Base-by-base conservation (phyloP, 495 filamentous ascomycete genomes). In the Neohortaea acidophila region DNA sequence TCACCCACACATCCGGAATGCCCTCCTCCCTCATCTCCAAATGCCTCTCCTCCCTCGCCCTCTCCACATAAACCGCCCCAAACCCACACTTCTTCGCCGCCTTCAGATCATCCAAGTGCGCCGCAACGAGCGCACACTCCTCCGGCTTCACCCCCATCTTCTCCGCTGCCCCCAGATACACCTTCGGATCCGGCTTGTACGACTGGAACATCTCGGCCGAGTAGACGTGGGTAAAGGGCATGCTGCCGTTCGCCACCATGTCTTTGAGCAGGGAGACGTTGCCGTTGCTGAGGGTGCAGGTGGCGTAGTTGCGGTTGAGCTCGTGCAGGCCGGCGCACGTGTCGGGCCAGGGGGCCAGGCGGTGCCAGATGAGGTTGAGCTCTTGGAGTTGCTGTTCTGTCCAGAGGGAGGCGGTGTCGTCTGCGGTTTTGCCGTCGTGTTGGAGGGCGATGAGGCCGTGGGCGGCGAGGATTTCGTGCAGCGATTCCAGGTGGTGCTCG, bases 121-220 rank as follows among this genome's bases (percentile, higher is more conserved):
- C 71, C 11, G 83, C 81, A n/a, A 85, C 81, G 71, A 87, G 67
- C 0, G 69, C 79, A 36, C 81, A 79, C 45, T 86, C 66, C 13
- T 43, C 44, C 1, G 72, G 67, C 43, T 69, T 51, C 29, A 77
- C 36, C 0, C 68, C 73, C 30, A 85, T 56, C 29, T 59, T 57
- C 29, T 60, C 49, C 11, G 67, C 79, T 2, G 79, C 81, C 0
- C 80, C 81, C 0, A 63, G 57, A 54, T 85, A 86, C 4, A 79
- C 74, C 27, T 56, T 59, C 12, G 74, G 67, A 44, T 70, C 67
- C 5, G 82, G 82, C 54, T 89, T 91, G 52, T 87, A 87, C 5
- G 73, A 75, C n/a, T 64, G 60, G 50, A 84, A 87, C 43, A 77
- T 63, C 56, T 77, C 81, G 1, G 73, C 68, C 14, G 71, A 78